Percentiles rank a stretch among this genome's conserved stretches.
phyloP scores from a whole-genome alignment of 2,329 filamentous ascomycete species.

The Pyricularia pennisetigena region DNA sequence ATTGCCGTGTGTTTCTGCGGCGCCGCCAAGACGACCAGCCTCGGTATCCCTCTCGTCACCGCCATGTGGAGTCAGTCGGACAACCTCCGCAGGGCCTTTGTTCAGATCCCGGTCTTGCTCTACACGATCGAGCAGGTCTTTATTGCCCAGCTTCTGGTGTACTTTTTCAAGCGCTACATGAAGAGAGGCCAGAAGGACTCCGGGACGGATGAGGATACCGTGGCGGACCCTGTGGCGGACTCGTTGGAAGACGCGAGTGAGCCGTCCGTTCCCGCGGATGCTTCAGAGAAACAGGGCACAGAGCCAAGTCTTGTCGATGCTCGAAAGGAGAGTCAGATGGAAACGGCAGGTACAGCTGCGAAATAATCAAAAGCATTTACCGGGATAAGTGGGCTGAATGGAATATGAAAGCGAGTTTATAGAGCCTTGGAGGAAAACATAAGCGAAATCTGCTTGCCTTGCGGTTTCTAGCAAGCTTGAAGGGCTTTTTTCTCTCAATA shows the following conservation, averaged over 20 bases:
- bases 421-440: no score
- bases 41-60: constrained; percentile 58
- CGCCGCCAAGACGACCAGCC: constrained; percentile 61
- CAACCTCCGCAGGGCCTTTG: constrained; percentile 42
- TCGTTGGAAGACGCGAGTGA: background rate
- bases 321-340: background rate
- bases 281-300: background rate
- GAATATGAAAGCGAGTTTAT: background rate
- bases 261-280: background rate
- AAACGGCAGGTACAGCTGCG: background rate
- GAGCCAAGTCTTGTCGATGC: background rate
- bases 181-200: constrained; percentile 11
- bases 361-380: background rate
- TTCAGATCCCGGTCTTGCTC: constrained; percentile 54
- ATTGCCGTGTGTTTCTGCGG: constrained; percentile 66
- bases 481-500: no score
- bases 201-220: constrained; percentile 14
- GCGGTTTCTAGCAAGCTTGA: no score
- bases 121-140: constrained; percentile 49
- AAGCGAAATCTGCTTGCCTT: no score
- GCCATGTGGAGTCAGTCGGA: constrained; percentile 55
- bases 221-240: background rate
- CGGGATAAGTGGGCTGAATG: background rate
- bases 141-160: constrained; percentile 33
- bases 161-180: constrained; percentile 37